phyloP scores from a whole-genome alignment of 129 eudicot genomes.

The Artemisia argyi region DNA sequence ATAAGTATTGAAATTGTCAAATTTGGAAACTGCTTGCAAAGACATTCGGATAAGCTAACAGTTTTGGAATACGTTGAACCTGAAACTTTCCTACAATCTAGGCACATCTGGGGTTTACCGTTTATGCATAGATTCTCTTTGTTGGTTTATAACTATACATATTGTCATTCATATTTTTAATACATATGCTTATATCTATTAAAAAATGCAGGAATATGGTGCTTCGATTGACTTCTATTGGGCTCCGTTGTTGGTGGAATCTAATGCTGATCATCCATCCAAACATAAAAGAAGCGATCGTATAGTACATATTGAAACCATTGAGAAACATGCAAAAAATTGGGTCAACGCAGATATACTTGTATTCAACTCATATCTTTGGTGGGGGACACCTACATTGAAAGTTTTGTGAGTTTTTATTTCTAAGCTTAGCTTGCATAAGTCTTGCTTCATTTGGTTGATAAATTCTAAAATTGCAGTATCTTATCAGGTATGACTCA shows the following conservation, averaged over 20 bases:
- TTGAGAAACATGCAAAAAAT: slow-evolving; percentile 48
- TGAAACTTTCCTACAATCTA: no score
- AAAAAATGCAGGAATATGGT: slow-evolving; percentile 42
- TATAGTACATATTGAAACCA: slow-evolving; percentile 42
- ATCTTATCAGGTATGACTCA: slow-evolving; percentile 28
- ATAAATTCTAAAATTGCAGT: neutral
- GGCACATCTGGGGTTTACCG: no score
- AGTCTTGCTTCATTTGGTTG: neutral
- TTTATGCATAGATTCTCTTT: no score
- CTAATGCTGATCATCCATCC: slow-evolving; percentile 50
- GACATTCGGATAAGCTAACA: no score
- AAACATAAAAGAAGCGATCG: slow-evolving; percentile 40
- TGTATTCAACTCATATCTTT: slow-evolving; percentile 53
- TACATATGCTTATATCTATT: neutral
- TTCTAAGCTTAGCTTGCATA: neutral
- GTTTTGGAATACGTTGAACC: no score
- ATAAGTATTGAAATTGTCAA: no score
- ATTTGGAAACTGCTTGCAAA: no score
- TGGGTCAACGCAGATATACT: slow-evolving; percentile 65
- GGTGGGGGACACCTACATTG: slow-evolving; percentile 58
- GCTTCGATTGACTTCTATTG: slow-evolving; percentile 61
- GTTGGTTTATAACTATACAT: no score
- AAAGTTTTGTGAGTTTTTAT: slow-evolving; percentile 44
- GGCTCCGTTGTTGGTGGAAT: slow-evolving; percentile 60
- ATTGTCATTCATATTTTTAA: no score